phyloP scores from a whole-genome alignment of 306 rosid genomes.

The Cucurbita moschata region DNA sequence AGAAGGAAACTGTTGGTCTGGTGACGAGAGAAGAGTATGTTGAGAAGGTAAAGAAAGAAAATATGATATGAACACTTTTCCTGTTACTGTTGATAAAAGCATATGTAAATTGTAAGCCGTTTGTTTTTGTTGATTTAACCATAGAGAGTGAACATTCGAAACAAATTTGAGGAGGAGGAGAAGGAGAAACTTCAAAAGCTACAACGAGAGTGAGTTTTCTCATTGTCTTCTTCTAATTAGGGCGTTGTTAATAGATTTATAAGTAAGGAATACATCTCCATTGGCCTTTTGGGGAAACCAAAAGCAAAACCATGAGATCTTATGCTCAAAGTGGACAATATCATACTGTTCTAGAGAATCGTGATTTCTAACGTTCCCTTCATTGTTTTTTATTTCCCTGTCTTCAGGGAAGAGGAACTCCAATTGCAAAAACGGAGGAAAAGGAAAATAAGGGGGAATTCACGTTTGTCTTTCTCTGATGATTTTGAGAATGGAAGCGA shows the following conservation, averaged over 20 bases:
- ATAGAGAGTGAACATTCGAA: conserved; percentile 82
- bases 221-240: not conserved
- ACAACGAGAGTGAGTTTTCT: conserved; percentile 57
- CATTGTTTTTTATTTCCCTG: not conserved
- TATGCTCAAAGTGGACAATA: too few species aligned
- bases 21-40: conserved; percentile 91
- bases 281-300: too few species aligned
- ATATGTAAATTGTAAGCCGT: not conserved
- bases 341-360: too few species aligned
- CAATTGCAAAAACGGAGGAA: conserved; percentile 75
- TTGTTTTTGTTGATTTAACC: not conserved
- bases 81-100: not conserved
- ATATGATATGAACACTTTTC: not conserved
- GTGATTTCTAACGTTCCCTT: not conserved
- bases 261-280: too few species aligned
- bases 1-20: conserved; percentile 92
- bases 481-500: conserved; percentile 63
- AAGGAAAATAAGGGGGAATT: conserved; percentile 78
- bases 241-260: too few species aligned
- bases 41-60: conserved; percentile 51
- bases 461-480: conserved; percentile 75
- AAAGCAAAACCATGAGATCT: too few species aligned
- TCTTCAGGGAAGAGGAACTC: conserved; percentile 68
- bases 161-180: conserved; percentile 94
- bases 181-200: conserved; percentile 94